Base-by-base conservation (phyloP, 1,284 basidiomycete genomes). In the Xerocomus cyaneibrunnescens region DNA sequence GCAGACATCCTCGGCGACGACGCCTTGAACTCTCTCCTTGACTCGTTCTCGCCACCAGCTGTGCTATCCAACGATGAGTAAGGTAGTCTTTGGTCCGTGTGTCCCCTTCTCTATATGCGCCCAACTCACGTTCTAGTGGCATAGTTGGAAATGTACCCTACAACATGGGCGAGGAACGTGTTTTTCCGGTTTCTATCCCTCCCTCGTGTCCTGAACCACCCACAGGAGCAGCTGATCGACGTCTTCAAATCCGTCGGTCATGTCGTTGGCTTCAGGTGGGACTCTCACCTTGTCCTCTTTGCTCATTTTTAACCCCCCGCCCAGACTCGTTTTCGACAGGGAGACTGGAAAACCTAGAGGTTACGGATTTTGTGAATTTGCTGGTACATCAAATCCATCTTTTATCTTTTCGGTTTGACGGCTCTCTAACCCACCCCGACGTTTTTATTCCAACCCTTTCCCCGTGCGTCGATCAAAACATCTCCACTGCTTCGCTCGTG, bases 291-390 rank as follows among this genome's bases (percentile, higher is more conserved):
- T 32, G 16, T 45, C 36, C 41, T 44, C 23, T 39, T 50, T 16
- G 14, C 28, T 45, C 32, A 17, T 13, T 5, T 12, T 50, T 30
- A 51, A 8, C 66, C 22, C 10, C 34, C 8, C 1, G 31, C 36
- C 45, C 65, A 95, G 94, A 66, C 83, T 97, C 57, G 95, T 98
- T 47, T 98, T 94, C 72, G 96, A 99, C 75, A 80, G 92, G 61
- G 91, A 94, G 53, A 97, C 94, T 17, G 94, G 95, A 51, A 94
- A 96, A 70, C 92, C 94, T 44, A 94, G 92, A 73, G 96, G 97
- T 14, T 99, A 97, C 68, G 96, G 95, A 13, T 98, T 98, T 69
- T 95, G 94, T 75, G 94, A 97, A 80, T 98, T 94, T 69, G 87
- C 90, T 63, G 93, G 93, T 94, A 79, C 71, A 83, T 77, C 60